Conservation (phyloP, 306 rosid genomes). For the Quercus bicolor region DNA sequence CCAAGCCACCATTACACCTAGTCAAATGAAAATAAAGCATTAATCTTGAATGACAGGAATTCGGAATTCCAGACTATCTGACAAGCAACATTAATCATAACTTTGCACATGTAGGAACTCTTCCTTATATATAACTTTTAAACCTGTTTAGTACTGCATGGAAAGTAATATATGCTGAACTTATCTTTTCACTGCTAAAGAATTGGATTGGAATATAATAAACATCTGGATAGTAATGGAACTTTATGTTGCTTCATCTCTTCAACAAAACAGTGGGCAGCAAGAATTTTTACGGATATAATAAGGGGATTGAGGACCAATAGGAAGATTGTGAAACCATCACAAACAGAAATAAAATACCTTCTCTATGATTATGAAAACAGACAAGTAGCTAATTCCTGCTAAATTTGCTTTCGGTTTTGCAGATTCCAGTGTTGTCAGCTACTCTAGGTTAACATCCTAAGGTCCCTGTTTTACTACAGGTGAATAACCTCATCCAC, state of each 20-base stretch:
- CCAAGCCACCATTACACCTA: conserved; percentile 99
- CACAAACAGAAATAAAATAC: no score
- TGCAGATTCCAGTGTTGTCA: background rate
- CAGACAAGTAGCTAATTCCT: background rate
- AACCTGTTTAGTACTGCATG: background rate
- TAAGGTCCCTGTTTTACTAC: background rate
- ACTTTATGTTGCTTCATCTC: background rate
- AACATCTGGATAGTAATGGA: background rate
- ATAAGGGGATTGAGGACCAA: background rate
- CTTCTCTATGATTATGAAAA: no score
- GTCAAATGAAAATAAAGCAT: conserved; percentile 11
- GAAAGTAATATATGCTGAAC: background rate
- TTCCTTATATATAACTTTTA: background rate
- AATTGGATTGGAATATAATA: background rate
- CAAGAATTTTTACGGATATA: background rate
- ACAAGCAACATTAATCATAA: background rate
- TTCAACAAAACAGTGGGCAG: background rate
- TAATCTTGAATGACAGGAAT: background rate
- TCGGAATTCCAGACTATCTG: background rate
- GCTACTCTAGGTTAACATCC: background rate
- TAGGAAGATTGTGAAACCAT: no score
- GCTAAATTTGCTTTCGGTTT: background rate
- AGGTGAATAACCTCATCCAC: conserved; percentile 1
- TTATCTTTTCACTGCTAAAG: background rate
- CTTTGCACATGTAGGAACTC: background rate